Percentiles rank a stretch among this genome's conserved stretches.
Conservation (phyloP, 2,329 filamentous ascomycete genomes). For the Calonectria pauciramosa region DNA sequence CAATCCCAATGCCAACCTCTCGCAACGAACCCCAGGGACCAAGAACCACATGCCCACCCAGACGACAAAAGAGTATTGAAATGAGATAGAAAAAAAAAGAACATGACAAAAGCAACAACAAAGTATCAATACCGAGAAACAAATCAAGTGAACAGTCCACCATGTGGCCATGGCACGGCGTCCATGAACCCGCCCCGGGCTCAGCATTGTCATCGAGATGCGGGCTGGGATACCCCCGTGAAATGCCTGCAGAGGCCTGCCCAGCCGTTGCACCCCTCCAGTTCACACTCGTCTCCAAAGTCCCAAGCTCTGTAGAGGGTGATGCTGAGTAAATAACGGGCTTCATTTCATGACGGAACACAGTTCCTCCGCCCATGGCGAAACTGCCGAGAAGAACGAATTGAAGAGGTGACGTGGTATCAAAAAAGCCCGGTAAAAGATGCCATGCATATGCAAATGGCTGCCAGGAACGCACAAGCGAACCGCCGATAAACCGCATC, state of each 20-base stretch:
- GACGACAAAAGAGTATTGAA: constrained; percentile 19
- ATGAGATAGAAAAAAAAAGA: constrained; percentile 5
- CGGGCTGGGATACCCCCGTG: background rate
- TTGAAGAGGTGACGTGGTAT: constrained; percentile 47
- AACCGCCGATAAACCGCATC: constrained; percentile 38
- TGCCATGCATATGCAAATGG: constrained; percentile 42
- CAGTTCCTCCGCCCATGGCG: constrained; percentile 18
- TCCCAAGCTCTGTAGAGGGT: constrained; percentile 3
- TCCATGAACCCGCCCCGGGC: constrained; percentile 5
- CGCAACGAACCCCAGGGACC: constrained; percentile 29
- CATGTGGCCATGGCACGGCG: constrained; percentile 1
- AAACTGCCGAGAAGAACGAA: constrained; percentile 38
- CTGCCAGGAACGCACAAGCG: constrained; percentile 37
- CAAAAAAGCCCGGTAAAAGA: constrained; percentile 46
- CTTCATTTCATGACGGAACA: constrained; percentile 2
- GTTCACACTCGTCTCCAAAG: background rate
- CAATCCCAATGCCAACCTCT: constrained; percentile 36
- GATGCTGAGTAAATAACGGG: background rate
- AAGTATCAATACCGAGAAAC: constrained; percentile 11
- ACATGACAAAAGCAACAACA: constrained; percentile 9
- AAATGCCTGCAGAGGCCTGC: background rate
- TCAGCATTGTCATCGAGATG: background rate
- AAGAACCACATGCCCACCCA: constrained; percentile 26
- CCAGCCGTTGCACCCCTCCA: background rate
- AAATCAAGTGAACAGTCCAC: constrained; percentile 12